Evolutionary conservation across 2,329 filamentous ascomycete genomes (phyloP), one percentile per base, ranked within the genome.

Genomic region (Macrophomina phaseolina): DNA sequence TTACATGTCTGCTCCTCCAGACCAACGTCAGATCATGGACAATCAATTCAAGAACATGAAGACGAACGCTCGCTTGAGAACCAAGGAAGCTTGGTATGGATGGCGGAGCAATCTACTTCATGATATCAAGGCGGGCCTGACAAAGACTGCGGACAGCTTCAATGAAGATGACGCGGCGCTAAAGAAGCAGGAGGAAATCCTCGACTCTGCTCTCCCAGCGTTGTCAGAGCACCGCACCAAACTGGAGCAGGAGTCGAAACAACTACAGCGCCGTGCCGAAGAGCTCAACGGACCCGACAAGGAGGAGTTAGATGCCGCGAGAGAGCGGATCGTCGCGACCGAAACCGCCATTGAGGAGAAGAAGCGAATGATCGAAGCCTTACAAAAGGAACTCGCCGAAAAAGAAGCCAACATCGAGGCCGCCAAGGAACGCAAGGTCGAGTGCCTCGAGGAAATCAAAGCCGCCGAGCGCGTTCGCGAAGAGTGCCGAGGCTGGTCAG

Each of bases 41-140:
- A 95, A 92, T 70, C 94, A 98, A 76, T 95, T 99, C 83, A 95
- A 97, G 78, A 97, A 98, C 74, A 91, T 97, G 78, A 98, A 97
- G 82, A 94, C 93, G 0, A 91, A 97, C 77, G 93, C 94, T 16
- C 88, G 95, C 32, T 85, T 97, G 14, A 83, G 94, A 62, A 97
- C 94, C 81, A 97, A 97, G 76, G 93, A 92, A 67, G 94, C 95
- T 83, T 99, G 95, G 95, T 99, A 99, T 77, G 91, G 94, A 74
- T 99, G 95, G 95, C 90, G 95, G 48, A 94, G 92, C 85, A 94
- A 95, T 73, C 85, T 98, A 30, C 89, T 91, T 36, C 85, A 93
- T 66, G 91, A 92, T 18, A 85, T 99, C 45, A 93, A 91, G 75
- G 89, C 93, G 71, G 94, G 92, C 3, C 86, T 98, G 3, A 78